Conservation (phyloP, 176 grass and related monocot genomes). For the barley (Hordeum vulgare) region DNA sequence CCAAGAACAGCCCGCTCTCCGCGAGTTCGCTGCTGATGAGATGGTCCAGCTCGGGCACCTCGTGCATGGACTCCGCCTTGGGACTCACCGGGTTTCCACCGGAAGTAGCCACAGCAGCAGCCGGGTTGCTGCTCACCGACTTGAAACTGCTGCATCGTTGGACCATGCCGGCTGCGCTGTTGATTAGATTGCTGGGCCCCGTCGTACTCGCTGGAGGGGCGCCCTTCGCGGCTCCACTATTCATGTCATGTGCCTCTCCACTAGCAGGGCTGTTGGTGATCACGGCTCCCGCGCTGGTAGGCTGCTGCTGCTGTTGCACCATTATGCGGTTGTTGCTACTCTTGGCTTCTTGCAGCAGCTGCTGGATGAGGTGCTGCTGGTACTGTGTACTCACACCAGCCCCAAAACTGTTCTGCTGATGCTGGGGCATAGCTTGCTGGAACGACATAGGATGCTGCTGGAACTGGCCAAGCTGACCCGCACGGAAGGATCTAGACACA, state of each 20-base stretch:
- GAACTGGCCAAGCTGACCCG: slow-evolving; percentile 35
- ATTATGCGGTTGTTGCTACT: slow-evolving; percentile 33
- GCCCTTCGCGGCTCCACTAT: background rate
- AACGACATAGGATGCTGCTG: slow-evolving; percentile 26
- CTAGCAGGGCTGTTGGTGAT: background rate
- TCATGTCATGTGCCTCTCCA: slow-evolving; percentile 10
- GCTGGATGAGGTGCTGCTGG: slow-evolving; percentile 75
- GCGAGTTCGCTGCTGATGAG: slow-evolving; percentile 39
- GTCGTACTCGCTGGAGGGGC: background rate
- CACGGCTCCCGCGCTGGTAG: background rate
- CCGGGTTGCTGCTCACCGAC: slow-evolving; percentile 68
- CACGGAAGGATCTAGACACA: slow-evolving; percentile 30
- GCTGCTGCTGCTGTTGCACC: background rate
- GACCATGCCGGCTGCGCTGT: background rate
- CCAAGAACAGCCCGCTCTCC: slow-evolving; percentile 49
- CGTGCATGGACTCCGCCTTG: slow-evolving; percentile 47
- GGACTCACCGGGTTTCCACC: slow-evolving; percentile 21
- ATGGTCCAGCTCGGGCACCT: slow-evolving; percentile 50
- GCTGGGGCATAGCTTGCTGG: slow-evolving; percentile 39
- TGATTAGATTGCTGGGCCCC: slow-evolving; percentile 36
- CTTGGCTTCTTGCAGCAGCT: slow-evolving; percentile 82
- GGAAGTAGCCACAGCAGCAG: slow-evolving; percentile 1
- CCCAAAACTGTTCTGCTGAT: slow-evolving; percentile 14
- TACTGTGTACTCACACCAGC: slow-evolving; percentile 35
- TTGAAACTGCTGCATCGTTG: slow-evolving; percentile 76